Conservation (phyloP, 306 rosid genomes). For the Cicer bijugum region DNA sequence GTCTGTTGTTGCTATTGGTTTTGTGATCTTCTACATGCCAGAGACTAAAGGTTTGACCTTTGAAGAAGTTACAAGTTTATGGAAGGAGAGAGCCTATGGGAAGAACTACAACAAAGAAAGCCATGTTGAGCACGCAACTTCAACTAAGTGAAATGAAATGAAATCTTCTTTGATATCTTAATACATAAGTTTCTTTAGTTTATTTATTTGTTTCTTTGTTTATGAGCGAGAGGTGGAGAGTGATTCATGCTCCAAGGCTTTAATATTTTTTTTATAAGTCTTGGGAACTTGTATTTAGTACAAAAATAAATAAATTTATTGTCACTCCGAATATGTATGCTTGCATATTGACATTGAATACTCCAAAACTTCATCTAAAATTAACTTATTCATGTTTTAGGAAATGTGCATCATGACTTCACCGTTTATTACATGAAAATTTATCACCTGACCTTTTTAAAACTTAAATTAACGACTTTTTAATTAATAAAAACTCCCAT, state of each 20-base stretch:
- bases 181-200: no score
- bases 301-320: no score
- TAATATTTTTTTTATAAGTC: not conserved
- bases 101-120: conserved; percentile 42
- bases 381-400: no score
- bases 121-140: conserved; percentile 49
- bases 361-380: no score
- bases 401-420: no score
- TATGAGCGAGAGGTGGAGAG: not conserved
- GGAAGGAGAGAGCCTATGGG: conserved; percentile 78
- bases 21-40: conserved; percentile 58
- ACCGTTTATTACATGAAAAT: no score
- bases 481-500: no score
- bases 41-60: conserved; percentile 75
- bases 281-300: not conserved
- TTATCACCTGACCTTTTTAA: no score
- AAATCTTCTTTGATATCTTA: not conserved
- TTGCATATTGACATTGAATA: no score
- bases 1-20: conserved; percentile 51
- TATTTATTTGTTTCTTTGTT: no score
- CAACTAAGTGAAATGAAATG: not conserved
- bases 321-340: no score
- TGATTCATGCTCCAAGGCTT: conserved; percentile 16
- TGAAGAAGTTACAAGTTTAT: conserved; percentile 62
- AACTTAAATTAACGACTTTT: no score